These are phyloP conservation scores for Mortierella sp. DNA, from an alignment of 371 early-diverging fungal genomes.

Conservation along the genomic window DNA sequence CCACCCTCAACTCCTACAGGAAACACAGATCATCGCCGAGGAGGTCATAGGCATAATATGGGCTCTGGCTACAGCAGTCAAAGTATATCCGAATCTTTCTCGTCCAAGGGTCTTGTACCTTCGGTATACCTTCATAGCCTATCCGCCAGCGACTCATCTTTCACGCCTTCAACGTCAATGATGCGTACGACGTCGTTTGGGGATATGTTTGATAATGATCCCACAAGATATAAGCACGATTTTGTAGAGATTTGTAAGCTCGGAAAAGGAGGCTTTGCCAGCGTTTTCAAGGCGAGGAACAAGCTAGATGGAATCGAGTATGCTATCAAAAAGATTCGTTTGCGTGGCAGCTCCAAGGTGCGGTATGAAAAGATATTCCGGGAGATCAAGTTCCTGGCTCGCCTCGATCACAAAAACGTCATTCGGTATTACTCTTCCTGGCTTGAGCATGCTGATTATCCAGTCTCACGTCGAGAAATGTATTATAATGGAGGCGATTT, in stretches of 20 bases:
- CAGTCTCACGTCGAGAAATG: conserved; percentile 31
- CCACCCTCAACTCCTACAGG: conserved; percentile 55
- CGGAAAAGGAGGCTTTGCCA: conserved; percentile 97
- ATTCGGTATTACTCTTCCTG: conserved; percentile 95
- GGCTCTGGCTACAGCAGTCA: conserved; percentile 18
- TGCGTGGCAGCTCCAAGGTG: conserved; percentile 61
- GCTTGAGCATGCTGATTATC: conserved; percentile 79
- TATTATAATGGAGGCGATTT: conserved; percentile 14
- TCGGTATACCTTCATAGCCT: conserved; percentile 31
- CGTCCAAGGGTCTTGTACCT: conserved; percentile 29
- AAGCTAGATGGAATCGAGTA: conserved; percentile 88
- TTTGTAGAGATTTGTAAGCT: conserved; percentile 82
- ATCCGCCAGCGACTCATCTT: conserved; percentile 5
- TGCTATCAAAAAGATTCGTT: conserved; percentile 89
- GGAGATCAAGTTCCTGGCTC: conserved; percentile 92
- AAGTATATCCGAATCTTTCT: conserved; percentile 28
- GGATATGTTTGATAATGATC: conserved; percentile 68
- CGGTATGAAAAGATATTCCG: conserved; percentile 86
- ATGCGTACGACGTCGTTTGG: conserved; percentile 55
- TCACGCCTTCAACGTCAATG: conserved; percentile 29
- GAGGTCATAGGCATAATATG: conserved; percentile 15
- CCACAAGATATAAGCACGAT: conserved; percentile 86
- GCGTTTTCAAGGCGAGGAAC: conserved; percentile 85
- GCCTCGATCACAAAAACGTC: conserved; percentile 90
- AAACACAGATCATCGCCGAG: conserved; percentile 31